Evolutionary conservation across 2,329 filamentous ascomycete genomes (phyloP).

Genomic region (Nemania diffusa): DNA sequence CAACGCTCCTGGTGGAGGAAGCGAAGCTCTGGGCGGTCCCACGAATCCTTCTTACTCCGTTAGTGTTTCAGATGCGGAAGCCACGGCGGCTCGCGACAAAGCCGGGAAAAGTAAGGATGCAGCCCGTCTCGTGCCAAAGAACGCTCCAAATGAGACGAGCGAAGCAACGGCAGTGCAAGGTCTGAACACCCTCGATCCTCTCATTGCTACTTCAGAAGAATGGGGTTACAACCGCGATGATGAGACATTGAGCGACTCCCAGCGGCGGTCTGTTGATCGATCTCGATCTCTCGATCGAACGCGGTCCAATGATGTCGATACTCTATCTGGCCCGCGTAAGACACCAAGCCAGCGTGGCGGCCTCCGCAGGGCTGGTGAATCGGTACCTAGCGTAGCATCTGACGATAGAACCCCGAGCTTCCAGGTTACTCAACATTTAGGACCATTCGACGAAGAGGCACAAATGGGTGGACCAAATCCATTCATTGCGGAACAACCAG

Average conservation of each 20-base stretch:
- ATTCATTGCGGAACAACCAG: constrained; percentile 24
- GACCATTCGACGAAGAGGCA: constrained; percentile 49
- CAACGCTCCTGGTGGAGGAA: constrained; percentile 79
- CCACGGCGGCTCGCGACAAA: constrained; percentile 69
- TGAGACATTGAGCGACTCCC: constrained; percentile 47
- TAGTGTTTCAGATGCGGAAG: constrained; percentile 74
- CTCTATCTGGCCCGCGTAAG: constrained; percentile 42
- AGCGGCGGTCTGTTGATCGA: constrained; percentile 49
- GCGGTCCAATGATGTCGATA: constrained; percentile 54
- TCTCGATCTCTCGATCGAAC: constrained; percentile 51
- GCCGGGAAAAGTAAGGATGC: constrained; percentile 70
- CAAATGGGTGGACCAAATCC: constrained; percentile 45
- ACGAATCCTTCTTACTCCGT: constrained; percentile 86
- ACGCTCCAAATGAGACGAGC: constrained; percentile 35
- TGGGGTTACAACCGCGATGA: constrained; percentile 54
- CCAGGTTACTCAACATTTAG: constrained; percentile 46
- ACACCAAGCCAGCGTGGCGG: constrained; percentile 46
- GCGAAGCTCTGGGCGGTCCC: constrained; percentile 69
- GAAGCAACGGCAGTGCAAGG: constrained; percentile 59
- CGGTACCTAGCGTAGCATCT: constrained; percentile 38
- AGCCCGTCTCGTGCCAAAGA: constrained; percentile 69
- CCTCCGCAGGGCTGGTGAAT: constrained; percentile 47
- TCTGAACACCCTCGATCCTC: constrained; percentile 55
- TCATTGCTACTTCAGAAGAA: constrained; percentile 50
- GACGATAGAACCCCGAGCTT: constrained; percentile 41